phyloP scores from a whole-genome alignment of 257 asterid species.

The Nicotiana paniculata region DNA sequence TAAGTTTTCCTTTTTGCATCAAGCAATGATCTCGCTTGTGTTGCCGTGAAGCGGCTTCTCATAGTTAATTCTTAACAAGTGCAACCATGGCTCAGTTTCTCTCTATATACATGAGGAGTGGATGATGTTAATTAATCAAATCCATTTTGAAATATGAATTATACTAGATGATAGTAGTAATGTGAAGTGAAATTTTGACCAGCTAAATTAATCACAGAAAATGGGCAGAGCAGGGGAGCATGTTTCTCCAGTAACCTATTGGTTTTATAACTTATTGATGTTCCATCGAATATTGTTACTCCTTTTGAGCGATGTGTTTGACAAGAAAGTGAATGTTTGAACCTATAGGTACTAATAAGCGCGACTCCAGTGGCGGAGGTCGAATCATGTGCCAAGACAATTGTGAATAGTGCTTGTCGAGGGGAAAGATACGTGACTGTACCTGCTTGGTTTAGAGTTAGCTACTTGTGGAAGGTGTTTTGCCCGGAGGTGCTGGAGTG shows the following conservation, averaged over 20 bases:
- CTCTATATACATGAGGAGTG: background rate
- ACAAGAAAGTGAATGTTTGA: background rate
- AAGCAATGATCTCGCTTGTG: too few species aligned
- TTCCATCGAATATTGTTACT: background rate
- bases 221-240: too few species aligned
- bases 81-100: too few species aligned
- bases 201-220: too few species aligned
- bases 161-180: background rate
- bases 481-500: conserved; percentile 26
- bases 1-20: too few species aligned
- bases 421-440: conserved; percentile 29
- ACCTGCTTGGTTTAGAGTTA: conserved; percentile 32
- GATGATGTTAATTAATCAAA: background rate
- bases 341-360: conserved; percentile 16
- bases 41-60: too few species aligned
- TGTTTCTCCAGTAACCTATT: background rate
- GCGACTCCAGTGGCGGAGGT: conserved; percentile 18
- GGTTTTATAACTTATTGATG: background rate
- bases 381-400: conserved; percentile 21
- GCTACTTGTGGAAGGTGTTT: conserved; percentile 25
- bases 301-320: background rate
- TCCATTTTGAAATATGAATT: background rate
- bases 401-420: conserved; percentile 23
- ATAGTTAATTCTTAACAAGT: too few species aligned
- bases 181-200: background rate